Base-by-base conservation (phyloP, 1,284 basidiomycete species). In the Ustilago nuda region DNA sequence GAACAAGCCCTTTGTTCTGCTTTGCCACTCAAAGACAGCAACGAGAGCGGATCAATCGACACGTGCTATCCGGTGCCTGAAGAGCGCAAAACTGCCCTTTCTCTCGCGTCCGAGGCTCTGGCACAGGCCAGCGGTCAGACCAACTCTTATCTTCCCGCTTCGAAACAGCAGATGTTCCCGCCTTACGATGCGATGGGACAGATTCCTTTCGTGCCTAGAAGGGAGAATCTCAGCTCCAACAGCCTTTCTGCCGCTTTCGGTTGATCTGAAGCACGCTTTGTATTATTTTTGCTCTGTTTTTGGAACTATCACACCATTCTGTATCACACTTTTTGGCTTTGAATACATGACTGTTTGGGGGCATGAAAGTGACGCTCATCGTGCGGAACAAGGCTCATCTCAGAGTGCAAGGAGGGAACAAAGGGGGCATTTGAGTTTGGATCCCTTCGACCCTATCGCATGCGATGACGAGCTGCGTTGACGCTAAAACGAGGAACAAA, bases 171-270 rank as follows among this genome's bases (percentile, higher is more conserved):
- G 36, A 35, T 19, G 13, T 63, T 56, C 15, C 61, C 54, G 43
- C 65, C 57, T 12, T 67, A 53, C 37, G 70, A 67, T 50, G 63
- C 61, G 27, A 54, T 64, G 45, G 61, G 61, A 64, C 65, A 48
- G 61, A 61, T 27, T 19, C 57, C 57, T 43, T 36, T 63, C 53
- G 32, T 62, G 36, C 59, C 45, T 15, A 55, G 54, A 23, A 59
- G 56, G 45, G 70, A 72, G n/a, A 54, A 46, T 5, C 54, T 72
- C 48, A 36, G 51, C 27, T 56, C 53, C 17, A 72, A 72, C 61
- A 72, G 70, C 15, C 70, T 72, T 17, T 72, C 70, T 27, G 61
- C 70, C 30, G 70, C 70, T 9, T 67, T 72, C 30, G 61, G 70
- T 33, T 72, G 54, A 64, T n/a, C 19, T 11, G n/a, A 3, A 8